A percentile compares a stretch with the other conserved stretches of the same genome.
phyloP scores from a whole-genome alignment of 2,329 filamentous ascomycete genomes.

The Dothidotthia symphoricarpi region DNA sequence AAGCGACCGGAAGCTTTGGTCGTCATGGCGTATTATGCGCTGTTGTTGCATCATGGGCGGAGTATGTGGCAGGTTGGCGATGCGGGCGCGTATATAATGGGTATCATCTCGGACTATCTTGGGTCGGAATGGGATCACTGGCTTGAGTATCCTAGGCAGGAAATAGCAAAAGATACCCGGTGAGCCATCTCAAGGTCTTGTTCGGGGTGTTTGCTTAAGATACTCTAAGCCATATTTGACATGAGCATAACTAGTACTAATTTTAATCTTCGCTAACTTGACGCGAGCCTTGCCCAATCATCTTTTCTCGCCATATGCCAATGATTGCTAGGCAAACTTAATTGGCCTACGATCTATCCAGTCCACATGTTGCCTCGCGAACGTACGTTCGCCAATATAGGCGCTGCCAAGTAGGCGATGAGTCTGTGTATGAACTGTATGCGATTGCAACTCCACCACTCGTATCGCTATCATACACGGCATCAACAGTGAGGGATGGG shows the following conservation, averaged over 20 bases:
- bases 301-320: constrained; percentile 32
- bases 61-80: constrained; percentile 22
- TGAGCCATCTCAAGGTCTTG: no score
- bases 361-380: constrained; percentile 17
- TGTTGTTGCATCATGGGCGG: constrained; percentile 45
- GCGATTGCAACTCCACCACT: constrained; percentile 23
- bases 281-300: no score
- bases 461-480: constrained; percentile 15
- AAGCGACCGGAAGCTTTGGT: constrained; percentile 47
- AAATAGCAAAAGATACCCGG: no score
- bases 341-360: constrained; percentile 14
- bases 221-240: constrained; percentile 62
- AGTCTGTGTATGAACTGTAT: constrained; percentile 18
- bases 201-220: constrained; percentile 53
- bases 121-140: neutral
- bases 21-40: constrained; percentile 52
- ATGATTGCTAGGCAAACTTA: constrained; percentile 45
- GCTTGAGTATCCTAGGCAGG: no score
- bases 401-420: constrained; percentile 20
- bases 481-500: constrained; percentile 22
- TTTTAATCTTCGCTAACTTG: constrained; percentile 21
- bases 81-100: constrained; percentile 17
- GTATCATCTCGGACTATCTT: constrained; percentile 55
- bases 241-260: constrained; percentile 34
- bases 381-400: constrained; percentile 20